Evolutionary conservation across 192 early-diverging fungal species (phyloP).

Genomic region (Entomortierella lignicola): DNA sequence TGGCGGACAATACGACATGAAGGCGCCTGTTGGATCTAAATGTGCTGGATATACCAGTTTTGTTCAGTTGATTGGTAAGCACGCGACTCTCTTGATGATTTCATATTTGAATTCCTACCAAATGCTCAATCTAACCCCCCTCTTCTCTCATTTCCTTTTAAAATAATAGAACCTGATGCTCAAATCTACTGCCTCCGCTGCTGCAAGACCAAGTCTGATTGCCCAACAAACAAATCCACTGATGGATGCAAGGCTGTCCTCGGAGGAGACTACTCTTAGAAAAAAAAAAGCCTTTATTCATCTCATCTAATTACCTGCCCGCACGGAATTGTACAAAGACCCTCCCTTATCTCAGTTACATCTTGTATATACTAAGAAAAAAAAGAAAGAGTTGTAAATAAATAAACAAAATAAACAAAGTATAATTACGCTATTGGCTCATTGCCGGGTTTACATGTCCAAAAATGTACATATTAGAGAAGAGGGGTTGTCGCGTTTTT

Average conservation of each 20-base stretch:
- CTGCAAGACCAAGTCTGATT: slow-evolving; percentile 43
- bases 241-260: slow-evolving; percentile 32
- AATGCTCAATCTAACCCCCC: not conserved
- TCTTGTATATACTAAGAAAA: too few species aligned
- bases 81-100: too few species aligned
- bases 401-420: too few species aligned
- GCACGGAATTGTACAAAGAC: too few species aligned
- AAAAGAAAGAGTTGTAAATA: too few species aligned
- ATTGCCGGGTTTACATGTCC: too few species aligned
- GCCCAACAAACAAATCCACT: slow-evolving; percentile 19
- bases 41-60: slow-evolving; percentile 45
- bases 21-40: slow-evolving; percentile 55
- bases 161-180: slow-evolving; percentile 54
- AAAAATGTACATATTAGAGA: too few species aligned
- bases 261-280: slow-evolving; percentile 30
- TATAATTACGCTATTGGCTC: too few species aligned
- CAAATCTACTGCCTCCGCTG: slow-evolving; percentile 61
- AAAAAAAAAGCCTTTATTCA: not conserved
- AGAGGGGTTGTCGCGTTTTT: slow-evolving; percentile 6
- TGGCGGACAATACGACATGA: slow-evolving; percentile 65
- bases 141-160: slow-evolving; percentile 3
- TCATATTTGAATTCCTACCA: not conserved
- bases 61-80: slow-evolving; percentile 17
- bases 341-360: too few species aligned
- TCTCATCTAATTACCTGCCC: not conserved